phyloP scores from a whole-genome alignment of 441 rosid species.

The Sinapis alba region DNA sequence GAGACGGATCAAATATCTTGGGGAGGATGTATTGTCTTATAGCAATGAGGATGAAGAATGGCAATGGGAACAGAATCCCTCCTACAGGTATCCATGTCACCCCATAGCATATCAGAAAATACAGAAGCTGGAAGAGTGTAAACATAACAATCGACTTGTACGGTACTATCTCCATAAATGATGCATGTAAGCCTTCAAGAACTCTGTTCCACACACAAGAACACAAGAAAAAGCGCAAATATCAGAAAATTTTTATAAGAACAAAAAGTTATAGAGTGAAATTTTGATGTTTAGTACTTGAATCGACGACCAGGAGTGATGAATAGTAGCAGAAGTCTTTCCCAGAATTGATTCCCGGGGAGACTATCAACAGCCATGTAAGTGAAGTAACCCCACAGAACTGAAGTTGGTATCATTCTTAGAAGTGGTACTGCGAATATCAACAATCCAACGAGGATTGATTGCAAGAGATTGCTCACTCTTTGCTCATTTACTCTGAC shows the following conservation, averaged over 20 bases:
- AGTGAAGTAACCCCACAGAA: slow-evolving; percentile 91
- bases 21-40: slow-evolving; percentile 70
- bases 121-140: slow-evolving; percentile 69
- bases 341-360: slow-evolving; percentile 93
- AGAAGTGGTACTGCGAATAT: slow-evolving; percentile 64
- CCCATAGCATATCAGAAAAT: slow-evolving; percentile 71
- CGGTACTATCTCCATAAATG: slow-evolving; percentile 78
- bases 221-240: not conserved
- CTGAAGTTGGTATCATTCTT: slow-evolving; percentile 76
- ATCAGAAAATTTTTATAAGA: not conserved
- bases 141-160: slow-evolving; percentile 61
- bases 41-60: slow-evolving; percentile 68
- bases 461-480: slow-evolving; percentile 79
- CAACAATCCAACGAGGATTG: slow-evolving; percentile 62
- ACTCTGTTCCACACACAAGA: slow-evolving; percentile 49
- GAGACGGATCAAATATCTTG: slow-evolving; percentile 53
- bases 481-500: slow-evolving; percentile 87
- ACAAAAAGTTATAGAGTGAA: not conserved
- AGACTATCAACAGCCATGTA: slow-evolving; percentile 95
- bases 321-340: slow-evolving; percentile 70
- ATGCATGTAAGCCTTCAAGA: slow-evolving; percentile 74
- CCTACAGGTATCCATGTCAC: slow-evolving; percentile 90
- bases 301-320: slow-evolving; percentile 67
- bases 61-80: slow-evolving; percentile 76
- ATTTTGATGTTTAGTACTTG: slow-evolving; percentile 51